A percentile compares a stretch with the other conserved stretches of the same genome.
Conservation (phyloP, 495 filamentous ascomycete species). For the Penicillium nucicola region DNA sequence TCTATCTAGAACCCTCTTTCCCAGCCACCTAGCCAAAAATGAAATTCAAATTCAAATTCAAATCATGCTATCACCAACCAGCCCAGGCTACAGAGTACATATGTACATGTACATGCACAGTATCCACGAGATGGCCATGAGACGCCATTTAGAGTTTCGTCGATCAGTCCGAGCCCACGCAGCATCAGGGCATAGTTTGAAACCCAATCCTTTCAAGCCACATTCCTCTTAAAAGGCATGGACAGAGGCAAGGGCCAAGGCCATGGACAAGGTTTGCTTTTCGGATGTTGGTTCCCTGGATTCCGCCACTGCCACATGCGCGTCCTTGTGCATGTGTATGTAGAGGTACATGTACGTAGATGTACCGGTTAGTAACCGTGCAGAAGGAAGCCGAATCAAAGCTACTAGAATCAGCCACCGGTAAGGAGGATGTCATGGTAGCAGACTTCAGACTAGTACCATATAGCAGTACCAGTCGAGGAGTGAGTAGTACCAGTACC, state of each 20-base stretch:
- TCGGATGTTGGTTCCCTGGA: slow-evolving; percentile 3
- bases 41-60: background rate
- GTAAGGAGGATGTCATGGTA: too few species aligned
- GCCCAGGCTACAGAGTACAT: too few species aligned
- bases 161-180: background rate
- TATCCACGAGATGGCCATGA: background rate
- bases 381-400: too few species aligned
- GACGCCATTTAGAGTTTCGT: slow-evolving; percentile 1
- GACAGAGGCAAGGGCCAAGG: background rate
- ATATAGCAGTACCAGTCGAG: too few species aligned
- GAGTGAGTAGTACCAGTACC: too few species aligned
- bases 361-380: too few species aligned
- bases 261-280: background rate
- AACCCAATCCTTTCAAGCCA: slow-evolving; percentile 13
- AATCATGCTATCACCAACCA: background rate
- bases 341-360: too few species aligned
- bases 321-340: too few species aligned
- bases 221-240: slow-evolving; percentile 4
- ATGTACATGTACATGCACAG: too few species aligned
- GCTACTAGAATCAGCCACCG: too few species aligned
- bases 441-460: too few species aligned
- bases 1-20: background rate
- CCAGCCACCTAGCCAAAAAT: background rate
- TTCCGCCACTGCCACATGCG: background rate
- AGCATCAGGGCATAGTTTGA: slow-evolving; percentile 12